Conservation (phyloP, 108 stramenopile genomes). For the Halocafeteria seosinensis region DNA sequence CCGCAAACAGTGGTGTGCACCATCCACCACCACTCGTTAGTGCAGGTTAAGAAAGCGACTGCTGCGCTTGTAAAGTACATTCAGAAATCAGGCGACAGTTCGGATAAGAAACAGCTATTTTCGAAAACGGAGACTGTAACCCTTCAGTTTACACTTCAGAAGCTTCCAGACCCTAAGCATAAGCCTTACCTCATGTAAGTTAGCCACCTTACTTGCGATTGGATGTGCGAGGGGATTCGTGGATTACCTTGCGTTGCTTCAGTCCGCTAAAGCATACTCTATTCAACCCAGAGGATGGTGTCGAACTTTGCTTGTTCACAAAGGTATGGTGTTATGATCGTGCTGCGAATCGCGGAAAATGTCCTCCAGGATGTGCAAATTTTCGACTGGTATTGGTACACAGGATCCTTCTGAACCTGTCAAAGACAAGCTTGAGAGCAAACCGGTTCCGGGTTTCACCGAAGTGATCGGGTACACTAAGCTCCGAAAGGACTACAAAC, state of each 20-base stretch:
- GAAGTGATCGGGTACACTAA: slow-evolving; percentile 21
- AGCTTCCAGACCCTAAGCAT: background rate
- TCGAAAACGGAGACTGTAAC: background rate
- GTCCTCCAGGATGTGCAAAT: too few species aligned
- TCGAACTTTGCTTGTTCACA: background rate
- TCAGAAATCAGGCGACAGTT: background rate
- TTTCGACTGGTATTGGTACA: too few species aligned
- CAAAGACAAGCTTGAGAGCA: background rate
- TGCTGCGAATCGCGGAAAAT: too few species aligned
- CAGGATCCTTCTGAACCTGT: background rate
- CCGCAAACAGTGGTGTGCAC: too few species aligned
- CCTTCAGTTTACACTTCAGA: background rate
- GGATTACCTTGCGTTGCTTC: background rate
- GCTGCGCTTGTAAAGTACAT: background rate
- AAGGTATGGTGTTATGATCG: too few species aligned
- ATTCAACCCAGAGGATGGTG: background rate
- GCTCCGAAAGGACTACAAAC: slow-evolving; percentile 16
- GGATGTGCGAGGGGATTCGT: background rate
- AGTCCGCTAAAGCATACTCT: background rate
- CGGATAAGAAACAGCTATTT: background rate
- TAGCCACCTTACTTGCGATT: background rate
- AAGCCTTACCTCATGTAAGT: background rate
- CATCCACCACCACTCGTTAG: too few species aligned
- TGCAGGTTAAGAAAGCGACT: background rate
- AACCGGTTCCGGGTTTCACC: slow-evolving; percentile 15